These are phyloP conservation scores for Cephalotrichum gorgonifer DNA, from an alignment of 2,329 filamentous ascomycete species.

Conservation along the genomic window DNA sequence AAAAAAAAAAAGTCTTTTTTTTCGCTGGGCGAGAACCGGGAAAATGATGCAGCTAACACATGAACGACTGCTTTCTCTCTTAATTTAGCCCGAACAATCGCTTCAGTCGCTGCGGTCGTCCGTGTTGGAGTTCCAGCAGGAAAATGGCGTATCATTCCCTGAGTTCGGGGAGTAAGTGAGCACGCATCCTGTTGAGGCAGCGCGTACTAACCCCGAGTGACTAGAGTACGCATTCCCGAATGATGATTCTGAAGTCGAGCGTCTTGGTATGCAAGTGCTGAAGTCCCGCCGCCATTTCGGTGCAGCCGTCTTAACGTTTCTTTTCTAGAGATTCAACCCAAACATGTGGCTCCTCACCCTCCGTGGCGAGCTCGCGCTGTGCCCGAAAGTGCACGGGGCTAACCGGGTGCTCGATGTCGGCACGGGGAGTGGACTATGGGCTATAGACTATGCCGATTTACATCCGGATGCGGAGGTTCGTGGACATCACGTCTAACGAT, in stretches of 20 bases:
- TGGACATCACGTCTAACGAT: constrained; percentile 6
- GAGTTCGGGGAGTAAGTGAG: not conserved
- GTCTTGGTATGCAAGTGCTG: not conserved
- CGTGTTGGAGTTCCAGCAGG: not conserved
- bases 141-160: not conserved
- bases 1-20: no score
- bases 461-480: not conserved
- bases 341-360: constrained; percentile 9
- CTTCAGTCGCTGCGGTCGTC: not conserved
- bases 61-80: not conserved
- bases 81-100: not conserved
- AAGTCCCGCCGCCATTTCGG: not conserved
- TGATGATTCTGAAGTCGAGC: not conserved
- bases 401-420: constrained; percentile 14
- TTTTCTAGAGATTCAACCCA: not conserved
- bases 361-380: constrained; percentile 8
- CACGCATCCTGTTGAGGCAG: no score
- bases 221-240: constrained; percentile 4
- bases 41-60: no score
- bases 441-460: constrained; percentile 13
- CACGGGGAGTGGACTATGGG: constrained; percentile 16
- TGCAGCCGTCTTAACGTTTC: no score
- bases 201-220: not conserved
- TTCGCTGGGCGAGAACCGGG: no score
- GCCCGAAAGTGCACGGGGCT: constrained; percentile 4